Evolutionary conservation across 1,284 basidiomycete genomes (phyloP), one percentile per base, ranked within the genome.

Genomic region (Wallemia hederae): DNA sequence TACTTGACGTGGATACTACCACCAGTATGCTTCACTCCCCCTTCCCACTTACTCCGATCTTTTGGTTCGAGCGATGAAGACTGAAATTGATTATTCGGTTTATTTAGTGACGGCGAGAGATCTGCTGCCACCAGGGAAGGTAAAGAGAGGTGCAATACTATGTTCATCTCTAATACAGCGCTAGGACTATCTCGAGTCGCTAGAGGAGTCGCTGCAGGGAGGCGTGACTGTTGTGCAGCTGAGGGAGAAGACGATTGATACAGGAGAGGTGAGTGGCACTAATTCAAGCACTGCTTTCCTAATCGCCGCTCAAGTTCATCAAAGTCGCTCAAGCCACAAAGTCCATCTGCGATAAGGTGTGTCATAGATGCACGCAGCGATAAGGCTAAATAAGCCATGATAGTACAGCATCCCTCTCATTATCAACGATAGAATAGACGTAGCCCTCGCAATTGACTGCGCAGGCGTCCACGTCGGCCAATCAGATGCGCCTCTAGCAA

Each of bases 401-500:
- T 65, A 75, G 71, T 85, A 90, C 74, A 76, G 77, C 59, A 79
- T 94, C 24, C 88, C 87, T 0, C 74, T 97, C 27, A 74, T 97
- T 62, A 85, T 97, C 72, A 96, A 97, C 67, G 89, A 92, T 71
- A 80, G 89, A 15, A 74, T 91, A 62, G 89, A 92, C 66, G 80
- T 94, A 56, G 85, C 84, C 2, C 75, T 90, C 27, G 83, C 85
- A 9, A 74, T 85, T 25, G 73, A 77, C 60, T 82, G 81, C 1
- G 79, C 80, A 59, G 90, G 86, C 2, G 80, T 96, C 11, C 91
- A 97, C 67, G 74, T 97, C 59, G 91, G 91, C 1, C 91, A 97
- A 72, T 79, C 80, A 0, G 91, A 97, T 69, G 85, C 91, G 76
- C 80, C 85, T 1, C 74, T 87, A 1, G 65, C 73, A 1, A 67